Base-by-base conservation (phyloP, 495 filamentous ascomycete genomes). In the Delitschia confertaspora region DNA sequence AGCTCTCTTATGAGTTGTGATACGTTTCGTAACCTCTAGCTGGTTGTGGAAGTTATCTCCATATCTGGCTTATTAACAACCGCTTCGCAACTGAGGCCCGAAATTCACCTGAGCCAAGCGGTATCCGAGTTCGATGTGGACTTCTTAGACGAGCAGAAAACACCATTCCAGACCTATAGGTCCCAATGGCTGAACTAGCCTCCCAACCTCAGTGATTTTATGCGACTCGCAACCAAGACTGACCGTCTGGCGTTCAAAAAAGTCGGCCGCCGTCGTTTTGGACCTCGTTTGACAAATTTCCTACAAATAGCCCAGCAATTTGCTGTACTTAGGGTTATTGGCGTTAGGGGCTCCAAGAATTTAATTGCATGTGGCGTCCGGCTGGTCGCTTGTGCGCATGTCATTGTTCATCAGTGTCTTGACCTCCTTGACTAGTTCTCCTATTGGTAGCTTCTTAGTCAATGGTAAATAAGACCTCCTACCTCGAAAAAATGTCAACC, bases 261-360 rank as follows among this genome's bases (percentile, higher is more conserved):
- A n/a, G n/a, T n/a, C n/a, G 48, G 59, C 18, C 17, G 61, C 16
- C 59, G 65, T 22, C 67, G 62, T 53, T 64, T 65, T 47, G 66
- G 67, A 5, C 56, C 67, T 6, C 61, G 67, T 9, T 57, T 68
- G 16, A 66, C 55, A 6, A 69, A 64, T 38, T 51, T 69, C 23
- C 55, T 72, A 24, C 53, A 70, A 37, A 47, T 58, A 16, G 58
- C 66, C 25, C 66, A 72, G 34, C 64, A 69, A 44, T 69, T 63
- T 40, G 64, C 64, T 19, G 59, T 60, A 10, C 46, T 68, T 21
- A 65, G 65, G 14, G 67, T 70, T 45, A 58, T 69, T 11, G 39
- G 67, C 7, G 49, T 69, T 9, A 66, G 67, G 4, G 66, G 63
- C 3, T 60, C 62, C 13, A 66, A 69, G 56, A 69, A 69, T 47